Percentiles rank a stretch among this genome's conserved stretches.
phyloP scores from a whole-genome alignment of 805 yeast species.

The Yamadazyma insecticola region DNA sequence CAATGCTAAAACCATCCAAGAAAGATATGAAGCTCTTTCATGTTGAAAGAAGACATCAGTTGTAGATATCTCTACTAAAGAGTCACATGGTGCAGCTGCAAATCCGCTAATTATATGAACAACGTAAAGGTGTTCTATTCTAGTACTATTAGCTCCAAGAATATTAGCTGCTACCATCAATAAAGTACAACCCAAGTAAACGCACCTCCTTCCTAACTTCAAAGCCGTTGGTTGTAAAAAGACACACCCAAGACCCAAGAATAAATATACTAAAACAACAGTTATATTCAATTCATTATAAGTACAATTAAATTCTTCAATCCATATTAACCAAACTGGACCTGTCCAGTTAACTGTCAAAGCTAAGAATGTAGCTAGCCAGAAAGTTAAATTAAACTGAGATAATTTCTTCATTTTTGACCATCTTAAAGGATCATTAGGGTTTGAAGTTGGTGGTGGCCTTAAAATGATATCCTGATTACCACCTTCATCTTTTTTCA shows the following conservation, averaged over 20 bases:
- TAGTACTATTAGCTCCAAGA: slow-evolving; percentile 24
- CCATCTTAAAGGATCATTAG: slow-evolving; percentile 36
- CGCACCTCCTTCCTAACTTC: slow-evolving; percentile 25
- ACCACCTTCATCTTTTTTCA: slow-evolving; percentile 12
- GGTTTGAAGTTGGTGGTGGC: slow-evolving; percentile 30
- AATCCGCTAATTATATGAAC: slow-evolving; percentile 22
- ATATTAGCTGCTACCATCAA: slow-evolving; percentile 16
- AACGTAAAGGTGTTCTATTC: slow-evolving; percentile 17
- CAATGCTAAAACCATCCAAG: slow-evolving; percentile 34
- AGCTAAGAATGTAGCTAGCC: slow-evolving; percentile 22
- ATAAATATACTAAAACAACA: slow-evolving; percentile 23
- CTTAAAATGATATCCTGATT: slow-evolving; percentile 24
- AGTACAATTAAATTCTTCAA: slow-evolving; percentile 19
- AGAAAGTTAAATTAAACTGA: slow-evolving; percentile 26
- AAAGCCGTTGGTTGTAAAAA: slow-evolving; percentile 30
- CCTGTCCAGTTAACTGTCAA: slow-evolving; percentile 21
- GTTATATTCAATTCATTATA: slow-evolving; percentile 19
- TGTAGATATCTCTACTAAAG: slow-evolving; percentile 43
- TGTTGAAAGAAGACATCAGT: slow-evolving; percentile 44
- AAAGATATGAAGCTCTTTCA: slow-evolving; percentile 31
- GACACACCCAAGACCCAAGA: slow-evolving; percentile 30
- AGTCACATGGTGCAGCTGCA: slow-evolving; percentile 40
- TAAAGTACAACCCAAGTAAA: slow-evolving; percentile 23
- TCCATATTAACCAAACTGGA: slow-evolving; percentile 26
- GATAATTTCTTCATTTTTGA: slow-evolving; percentile 21